Evolutionary conservation across 192 early-diverging fungal species (phyloP).

Genomic region (Radiomyces spectabilis): DNA sequence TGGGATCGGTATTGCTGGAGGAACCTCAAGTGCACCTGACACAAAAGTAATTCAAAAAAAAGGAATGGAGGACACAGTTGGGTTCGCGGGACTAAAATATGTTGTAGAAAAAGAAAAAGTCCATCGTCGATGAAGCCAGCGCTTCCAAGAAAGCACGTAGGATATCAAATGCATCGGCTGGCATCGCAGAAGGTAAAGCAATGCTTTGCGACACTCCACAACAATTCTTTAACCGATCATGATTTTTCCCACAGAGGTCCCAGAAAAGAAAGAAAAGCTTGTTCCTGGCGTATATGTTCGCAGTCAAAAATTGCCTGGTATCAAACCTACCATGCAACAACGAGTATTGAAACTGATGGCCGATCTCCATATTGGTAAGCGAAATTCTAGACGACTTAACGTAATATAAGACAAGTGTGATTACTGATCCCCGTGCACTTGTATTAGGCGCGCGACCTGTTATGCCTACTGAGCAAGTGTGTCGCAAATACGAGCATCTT

Average conservation of each 20-base stretch:
- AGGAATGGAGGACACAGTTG: too few species aligned
- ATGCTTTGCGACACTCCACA: too few species aligned
- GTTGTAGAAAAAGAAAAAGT: slow-evolving; percentile 30
- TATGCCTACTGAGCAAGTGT: slow-evolving; percentile 79
- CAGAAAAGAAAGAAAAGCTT: slow-evolving; percentile 46
- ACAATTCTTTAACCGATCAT: not conserved
- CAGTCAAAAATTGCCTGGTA: slow-evolving; percentile 49
- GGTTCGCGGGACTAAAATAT: too few species aligned
- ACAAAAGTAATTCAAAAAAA: slow-evolving; percentile 15
- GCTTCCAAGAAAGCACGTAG: slow-evolving; percentile 17
- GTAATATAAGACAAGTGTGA: not conserved
- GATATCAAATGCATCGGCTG: slow-evolving; percentile 12
- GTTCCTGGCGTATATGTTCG: slow-evolving; percentile 60
- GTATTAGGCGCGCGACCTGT: slow-evolving; percentile 51
- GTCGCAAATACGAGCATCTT: slow-evolving; percentile 73
- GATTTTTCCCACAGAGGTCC: too few species aligned
- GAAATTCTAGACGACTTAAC: too few species aligned
- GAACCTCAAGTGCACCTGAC: slow-evolving; percentile 12
- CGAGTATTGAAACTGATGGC: slow-evolving; percentile 45
- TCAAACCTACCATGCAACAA: slow-evolving; percentile 41
- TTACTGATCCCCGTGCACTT: not conserved
- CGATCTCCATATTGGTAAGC: slow-evolving; percentile 47
- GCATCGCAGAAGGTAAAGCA: slow-evolving; percentile 8
- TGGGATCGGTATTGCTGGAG: slow-evolving; percentile 28
- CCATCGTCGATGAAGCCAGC: slow-evolving; percentile 6